Base-by-base conservation (phyloP, 1,139 yeast genomes). In the Saccharomyces hybrid region DNA sequence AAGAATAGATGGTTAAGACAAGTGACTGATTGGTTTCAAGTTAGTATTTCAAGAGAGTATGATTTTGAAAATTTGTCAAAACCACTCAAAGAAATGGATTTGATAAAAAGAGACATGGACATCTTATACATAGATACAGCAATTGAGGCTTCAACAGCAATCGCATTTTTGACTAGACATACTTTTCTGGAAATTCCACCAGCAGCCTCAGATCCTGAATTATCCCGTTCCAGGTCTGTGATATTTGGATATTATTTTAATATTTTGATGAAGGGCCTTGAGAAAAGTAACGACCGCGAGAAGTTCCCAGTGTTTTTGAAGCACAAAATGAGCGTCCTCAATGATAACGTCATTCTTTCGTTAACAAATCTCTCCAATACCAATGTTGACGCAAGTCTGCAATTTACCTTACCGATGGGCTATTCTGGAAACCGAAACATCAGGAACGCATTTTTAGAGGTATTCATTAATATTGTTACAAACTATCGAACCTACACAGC, bases 341-440 rank as follows among this genome's bases (percentile, higher is more conserved):
- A 83, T 28, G 88, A 84, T 27, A 82, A 85, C 66, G 82, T 86
- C n/a, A 80, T 88, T 54, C 74, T 76, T 42, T 81, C 88, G 44
- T 75, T 88, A 50, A 82, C 91, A 1, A 86, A 86, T 61, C 69
- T 89, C 47, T 74, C 89, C 52, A 84, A 80, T 62, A 79, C 87
- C 9, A 90, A 89, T 64, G 82, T 86, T 2, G 90, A 86, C 59
- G 83, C 87, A 51, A 96, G 96, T 8, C 75, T 88, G 66, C 83
- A 82, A 54, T 82, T 82, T 68, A 90, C 91, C 0, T 71, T 89
- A 14, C 90, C 95, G 0, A 75, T 88, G 65, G 95, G 96, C 0
- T 86, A 83, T 63, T 89, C 88, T 62, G 80, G 79, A 44, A 86
- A 86, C 64, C 71, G 73, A 21, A 79, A 82, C 54, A 81, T 88